Evolutionary conservation across 2,329 filamentous ascomycete genomes (phyloP).

Genomic region (Cadophora malorum): DNA sequence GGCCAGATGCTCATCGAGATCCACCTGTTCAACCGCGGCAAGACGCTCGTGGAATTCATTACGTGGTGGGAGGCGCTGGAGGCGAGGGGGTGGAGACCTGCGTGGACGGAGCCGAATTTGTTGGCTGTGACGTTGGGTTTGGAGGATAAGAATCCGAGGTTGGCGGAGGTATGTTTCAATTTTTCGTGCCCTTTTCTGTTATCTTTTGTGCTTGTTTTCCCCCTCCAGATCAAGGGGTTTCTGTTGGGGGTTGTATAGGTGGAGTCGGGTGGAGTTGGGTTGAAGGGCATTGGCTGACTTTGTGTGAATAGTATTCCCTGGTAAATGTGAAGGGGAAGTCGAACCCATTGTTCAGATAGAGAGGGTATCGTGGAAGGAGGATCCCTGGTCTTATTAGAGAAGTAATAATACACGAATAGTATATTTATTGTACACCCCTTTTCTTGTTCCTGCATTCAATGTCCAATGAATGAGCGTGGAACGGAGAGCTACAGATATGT

Average conservation of each 20-base stretch:
- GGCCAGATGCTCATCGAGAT: slow-evolving; percentile 41
- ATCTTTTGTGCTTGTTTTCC: not conserved
- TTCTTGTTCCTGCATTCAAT: too few species aligned
- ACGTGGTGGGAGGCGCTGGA: slow-evolving; percentile 44
- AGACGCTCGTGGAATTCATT: slow-evolving; percentile 37
- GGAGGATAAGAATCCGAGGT: slow-evolving; percentile 35
- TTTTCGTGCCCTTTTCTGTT: not conserved
- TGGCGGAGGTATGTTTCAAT: slow-evolving; percentile 30
- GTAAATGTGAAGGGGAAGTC: slow-evolving; percentile 12
- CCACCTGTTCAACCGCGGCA: slow-evolving; percentile 37
- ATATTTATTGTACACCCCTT: too few species aligned
- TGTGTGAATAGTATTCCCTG: slow-evolving; percentile 20
- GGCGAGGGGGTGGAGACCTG: slow-evolving; percentile 38
- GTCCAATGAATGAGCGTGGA: too few species aligned
- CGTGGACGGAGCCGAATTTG: slow-evolving; percentile 42
- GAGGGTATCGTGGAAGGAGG: not conserved
- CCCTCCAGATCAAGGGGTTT: too few species aligned
- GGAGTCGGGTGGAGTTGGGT: too few species aligned
- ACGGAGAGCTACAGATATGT: too few species aligned
- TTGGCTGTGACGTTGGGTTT: slow-evolving; percentile 37
- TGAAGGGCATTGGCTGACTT: too few species aligned
- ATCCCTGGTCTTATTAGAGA: not conserved
- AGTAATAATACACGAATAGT: not conserved
- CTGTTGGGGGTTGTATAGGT: too few species aligned
- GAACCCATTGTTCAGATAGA: slow-evolving; percentile 11